Percentiles rank a stretch among this genome's conserved stretches.
Conservation (phyloP, 257 asterid species). For the Ehretia macrophylla region DNA sequence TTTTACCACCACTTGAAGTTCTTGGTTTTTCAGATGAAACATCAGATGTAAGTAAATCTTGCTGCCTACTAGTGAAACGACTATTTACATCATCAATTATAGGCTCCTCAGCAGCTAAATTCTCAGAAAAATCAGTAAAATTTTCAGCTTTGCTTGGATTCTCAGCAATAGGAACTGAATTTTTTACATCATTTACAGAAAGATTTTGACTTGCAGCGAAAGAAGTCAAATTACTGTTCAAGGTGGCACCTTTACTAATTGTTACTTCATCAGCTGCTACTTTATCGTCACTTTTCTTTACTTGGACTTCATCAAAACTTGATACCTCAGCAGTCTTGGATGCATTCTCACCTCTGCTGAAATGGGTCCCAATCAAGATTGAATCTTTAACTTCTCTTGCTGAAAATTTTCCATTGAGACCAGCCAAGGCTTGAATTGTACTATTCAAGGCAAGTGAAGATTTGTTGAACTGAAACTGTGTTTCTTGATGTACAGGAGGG, state of each 20-base stretch:
- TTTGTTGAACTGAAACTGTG: conserved; percentile 31
- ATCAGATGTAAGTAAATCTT: no score
- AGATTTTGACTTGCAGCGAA: conserved; percentile 15
- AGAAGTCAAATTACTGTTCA: conserved; percentile 28
- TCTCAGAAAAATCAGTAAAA: background rate
- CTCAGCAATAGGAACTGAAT: background rate
- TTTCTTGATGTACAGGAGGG: conserved; percentile 26
- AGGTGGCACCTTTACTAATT: conserved; percentile 5
- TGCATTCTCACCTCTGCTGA: background rate
- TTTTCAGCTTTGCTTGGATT: conserved; percentile 3
- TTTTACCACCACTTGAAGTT: conserved; percentile 13
- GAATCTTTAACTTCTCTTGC: conserved; percentile 21
- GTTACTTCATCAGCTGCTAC: conserved; percentile 1
- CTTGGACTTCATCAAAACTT: conserved; percentile 9
- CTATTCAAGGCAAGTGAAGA: conserved; percentile 14
- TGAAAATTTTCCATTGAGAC: conserved; percentile 20
- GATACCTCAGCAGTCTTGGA: conserved; percentile 19
- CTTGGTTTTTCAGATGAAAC: background rate
- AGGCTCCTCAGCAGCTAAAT: conserved; percentile 4
- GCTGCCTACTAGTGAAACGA: conserved; percentile 5
- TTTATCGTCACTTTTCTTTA: conserved; percentile 14
- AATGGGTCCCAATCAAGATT: conserved; percentile 15
- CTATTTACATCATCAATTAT: background rate
- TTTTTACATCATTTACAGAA: conserved; percentile 15
- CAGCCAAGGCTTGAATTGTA: conserved; percentile 16